Evolutionary conservation across 176 grass and related monocot species (phyloP), one percentile per base, ranked within the genome.

Genomic region (Musa acuminata): DNA sequence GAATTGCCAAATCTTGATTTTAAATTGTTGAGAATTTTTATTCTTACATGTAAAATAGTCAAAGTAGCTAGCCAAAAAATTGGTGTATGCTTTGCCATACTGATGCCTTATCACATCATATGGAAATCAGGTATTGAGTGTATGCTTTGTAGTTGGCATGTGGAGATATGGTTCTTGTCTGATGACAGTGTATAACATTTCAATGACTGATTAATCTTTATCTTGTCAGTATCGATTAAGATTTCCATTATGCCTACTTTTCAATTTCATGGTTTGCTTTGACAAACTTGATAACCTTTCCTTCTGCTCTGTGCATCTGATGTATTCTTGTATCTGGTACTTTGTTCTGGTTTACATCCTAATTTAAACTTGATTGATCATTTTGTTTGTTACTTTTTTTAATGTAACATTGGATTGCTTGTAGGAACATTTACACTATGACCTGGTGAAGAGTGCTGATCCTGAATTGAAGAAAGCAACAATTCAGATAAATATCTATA

Each of bases 401-500:
- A 17, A n/a, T 62, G 17, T n/a, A n/a, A 51, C n/a, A 55, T 29
- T 58, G 16, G 13, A 49, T 52, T 29, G 57, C 35, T 49, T 72
- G 1, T 67, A 98, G 95, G 95, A 98, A 80, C 95, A 98, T 88
- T 91, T 98, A 73, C 90, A 98, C 77, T 98, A 98, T 84, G 88
- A 91, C 66, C 82, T 98, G 62, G 78, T 89, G 62, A 93, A 89
- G 75, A 93, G 90, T 73, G 63, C 81, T 48, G 90, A 98, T 75
- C 87, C 89, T 65, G 90, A 90, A 72, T 70, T 92, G 66, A 92
- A 60, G 85, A 92, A 97, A 89, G 80, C 86, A 64, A 98, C 80
- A 23, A 68, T 93, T 79, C 86, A 91, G 85, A 93, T 98, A 88
- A 89, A 98, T 76, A 70, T 98, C 72, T 88, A 85, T 81, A 98